These are phyloP conservation scores for Dioscorea cayenensis DNA, from an alignment of 116 monocot genomes.

Conservation along the genomic window DNA sequence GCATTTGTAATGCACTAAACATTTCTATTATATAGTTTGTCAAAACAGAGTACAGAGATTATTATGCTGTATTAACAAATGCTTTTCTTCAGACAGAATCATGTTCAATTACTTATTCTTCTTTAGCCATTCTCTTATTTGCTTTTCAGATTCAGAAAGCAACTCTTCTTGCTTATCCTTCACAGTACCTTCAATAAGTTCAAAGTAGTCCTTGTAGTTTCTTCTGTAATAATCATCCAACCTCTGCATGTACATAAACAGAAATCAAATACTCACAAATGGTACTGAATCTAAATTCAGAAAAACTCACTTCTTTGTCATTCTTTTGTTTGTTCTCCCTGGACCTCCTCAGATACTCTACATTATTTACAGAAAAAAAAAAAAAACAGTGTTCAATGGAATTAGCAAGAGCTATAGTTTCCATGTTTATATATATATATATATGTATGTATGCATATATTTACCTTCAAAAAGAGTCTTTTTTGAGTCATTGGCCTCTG, in stretches of 20 bases:
- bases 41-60: too few species aligned
- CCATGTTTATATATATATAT: too few species aligned
- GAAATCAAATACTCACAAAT: too few species aligned
- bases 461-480: slow-evolving; percentile 36
- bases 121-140: slow-evolving; percentile 49
- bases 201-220: slow-evolving; percentile 75
- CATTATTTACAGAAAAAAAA: neutral
- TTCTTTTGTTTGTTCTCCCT: slow-evolving; percentile 55
- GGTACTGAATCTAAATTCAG: too few species aligned
- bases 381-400: neutral
- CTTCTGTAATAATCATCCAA: slow-evolving; percentile 51
- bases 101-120: slow-evolving; percentile 23
- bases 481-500: slow-evolving; percentile 23
- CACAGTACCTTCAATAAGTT: slow-evolving; percentile 37
- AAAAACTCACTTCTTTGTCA: neutral
- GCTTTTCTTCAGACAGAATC: too few species aligned
- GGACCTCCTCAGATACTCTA: slow-evolving; percentile 63
- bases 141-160: slow-evolving; percentile 55
- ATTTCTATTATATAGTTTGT: too few species aligned
- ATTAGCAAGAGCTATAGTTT: too few species aligned
- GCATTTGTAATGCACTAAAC: too few species aligned
- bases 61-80: too few species aligned
- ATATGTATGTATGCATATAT: too few species aligned
- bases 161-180: slow-evolving; percentile 37
- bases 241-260: slow-evolving; percentile 23